These are phyloP conservation scores for Claviceps digitariae DNA, from an alignment of 2,329 filamentous ascomycete species.

Conservation along the genomic window DNA sequence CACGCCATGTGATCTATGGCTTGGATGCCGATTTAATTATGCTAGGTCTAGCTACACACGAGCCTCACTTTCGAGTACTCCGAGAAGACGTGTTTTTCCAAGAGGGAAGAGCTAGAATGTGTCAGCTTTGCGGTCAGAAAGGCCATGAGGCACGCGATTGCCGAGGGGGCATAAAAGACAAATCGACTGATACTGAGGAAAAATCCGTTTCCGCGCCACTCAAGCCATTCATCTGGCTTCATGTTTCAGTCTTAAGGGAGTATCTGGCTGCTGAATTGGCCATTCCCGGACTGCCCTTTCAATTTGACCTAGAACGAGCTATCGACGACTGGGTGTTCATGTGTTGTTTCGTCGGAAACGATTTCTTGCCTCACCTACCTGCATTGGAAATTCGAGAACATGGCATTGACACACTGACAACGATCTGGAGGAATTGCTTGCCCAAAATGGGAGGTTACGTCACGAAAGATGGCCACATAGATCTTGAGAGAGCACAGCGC, in stretches of 20 bases:
- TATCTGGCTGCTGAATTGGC: conserved; percentile 85
- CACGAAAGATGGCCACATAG: conserved; percentile 86
- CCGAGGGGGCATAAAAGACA: conserved; percentile 63
- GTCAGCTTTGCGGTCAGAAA: conserved; percentile 80
- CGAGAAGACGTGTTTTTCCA: conserved; percentile 95
- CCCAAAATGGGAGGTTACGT: conserved; percentile 89
- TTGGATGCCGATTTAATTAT: conserved; percentile 98
- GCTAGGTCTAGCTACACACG: conserved; percentile 91
- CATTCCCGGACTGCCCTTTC: conserved; percentile 70
- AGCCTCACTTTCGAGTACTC: conserved; percentile 90
- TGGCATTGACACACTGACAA: conserved; percentile 87
- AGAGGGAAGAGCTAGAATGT: conserved; percentile 68
- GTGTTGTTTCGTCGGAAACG: conserved; percentile 98
- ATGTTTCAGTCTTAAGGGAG: conserved; percentile 81
- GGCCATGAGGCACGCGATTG: conserved; percentile 85
- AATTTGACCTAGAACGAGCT: conserved; percentile 84
- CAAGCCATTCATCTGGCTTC: conserved; percentile 97
- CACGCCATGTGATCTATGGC: conserved; percentile 94
- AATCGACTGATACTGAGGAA: conserved; percentile 67
- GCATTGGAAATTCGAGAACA: conserved; percentile 95
- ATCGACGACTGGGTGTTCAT: conserved; percentile 98
- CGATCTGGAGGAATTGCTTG: conserved; percentile 93
- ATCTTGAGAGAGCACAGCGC: conserved; percentile 72
- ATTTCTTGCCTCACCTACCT: conserved; percentile 95
- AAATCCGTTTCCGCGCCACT: conserved; percentile 56